A percentile compares a stretch with the other conserved stretches of the same genome.
Conservation (phyloP, 179 eudicot species). For the Dionaea muscipula region DNA sequence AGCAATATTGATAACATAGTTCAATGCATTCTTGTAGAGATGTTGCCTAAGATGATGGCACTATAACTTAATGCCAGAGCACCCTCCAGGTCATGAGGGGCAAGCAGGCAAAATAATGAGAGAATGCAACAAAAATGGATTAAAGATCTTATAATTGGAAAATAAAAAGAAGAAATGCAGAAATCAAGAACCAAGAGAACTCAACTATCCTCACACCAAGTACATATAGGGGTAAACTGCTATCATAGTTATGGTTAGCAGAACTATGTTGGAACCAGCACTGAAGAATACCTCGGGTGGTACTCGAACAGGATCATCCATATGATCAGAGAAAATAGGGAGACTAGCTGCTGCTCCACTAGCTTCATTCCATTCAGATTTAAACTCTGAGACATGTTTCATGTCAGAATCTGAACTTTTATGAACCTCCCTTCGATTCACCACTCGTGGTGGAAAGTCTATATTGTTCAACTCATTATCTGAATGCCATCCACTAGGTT, state of each 20-base stretch:
- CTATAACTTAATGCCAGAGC: too few relatives aligned
- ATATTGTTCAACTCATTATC: conserved; percentile 65
- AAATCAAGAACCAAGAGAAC: too few relatives aligned
- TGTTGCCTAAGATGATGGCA: too few relatives aligned
- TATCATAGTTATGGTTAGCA: too few relatives aligned
- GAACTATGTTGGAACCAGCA: too few relatives aligned
- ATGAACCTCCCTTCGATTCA: conserved; percentile 28
- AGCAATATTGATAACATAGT: neutral
- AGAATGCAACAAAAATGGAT: too few relatives aligned
- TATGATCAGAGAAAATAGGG: conserved; percentile 24
- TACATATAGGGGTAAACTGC: too few relatives aligned
- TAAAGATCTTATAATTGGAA: too few relatives aligned
- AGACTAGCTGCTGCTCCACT: conserved; percentile 22
- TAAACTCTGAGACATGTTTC: conserved; percentile 18
- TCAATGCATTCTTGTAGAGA: neutral
- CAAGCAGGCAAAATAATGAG: too few relatives aligned
- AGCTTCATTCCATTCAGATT: conserved; percentile 19
- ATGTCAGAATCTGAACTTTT: conserved; percentile 24
- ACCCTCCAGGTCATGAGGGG: too few relatives aligned
- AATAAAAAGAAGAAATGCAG: too few relatives aligned
- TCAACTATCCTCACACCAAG: too few relatives aligned
- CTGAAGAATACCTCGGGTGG: conserved; percentile 70
- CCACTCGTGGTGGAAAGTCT: conserved; percentile 45
- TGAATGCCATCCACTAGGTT: conserved; percentile 63
- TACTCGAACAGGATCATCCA: conserved; percentile 51